Evolutionary conservation across 192 early-diverging fungal species (phyloP), one percentile per base, ranked within the genome.

Genomic region (Geosiphon pyriformis): DNA sequence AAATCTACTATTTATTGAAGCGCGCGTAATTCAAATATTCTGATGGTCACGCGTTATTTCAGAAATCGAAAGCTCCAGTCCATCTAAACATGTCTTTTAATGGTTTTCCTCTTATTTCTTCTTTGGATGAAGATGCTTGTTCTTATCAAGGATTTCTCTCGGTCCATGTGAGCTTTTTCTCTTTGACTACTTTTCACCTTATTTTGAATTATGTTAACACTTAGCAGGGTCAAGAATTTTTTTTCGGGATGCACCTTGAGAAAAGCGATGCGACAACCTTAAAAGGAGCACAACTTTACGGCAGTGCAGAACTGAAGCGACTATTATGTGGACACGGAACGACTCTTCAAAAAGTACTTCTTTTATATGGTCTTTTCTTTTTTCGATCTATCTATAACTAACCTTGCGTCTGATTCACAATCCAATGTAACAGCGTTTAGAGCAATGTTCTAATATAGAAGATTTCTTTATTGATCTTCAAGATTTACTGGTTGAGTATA

Each of bases 61-160:
- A n/a, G n/a, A n/a, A n/a, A n/a, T n/a, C n/a, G n/a, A n/a, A n/a
- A n/a, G n/a, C n/a, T n/a, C n/a, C n/a, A n/a, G n/a, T n/a, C n/a
- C n/a, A n/a, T n/a, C n/a, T 3, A 18, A 22, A 6, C n/a, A 70
- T 55, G 60, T 29, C 22, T 15, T 35, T 46, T 6, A 12, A 35
- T 1, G 31, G 17, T 23, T 65, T 66, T 53, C 55, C 63, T 15
- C 56, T 71, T 33, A 32, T 71, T 8, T 12, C 12, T 15, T 47
- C 64, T 29, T 31, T 23, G 33, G 70, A 71, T 31, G n/a, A 15
- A n/a, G 63, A 71, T 26, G 62, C 56, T 8, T 22, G 34, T 18
- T 66, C 47, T 37, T 59, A 66, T 32, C 54, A 17, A 23, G 70
- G 70, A 12, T 71, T 71, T 37, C 64, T 71, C 25, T 56, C 56